Evolutionary conservation across 1,284 basidiomycete species (phyloP), one percentile per base, ranked within the genome.

Genomic region (Cryptococcus neoformans): DNA sequence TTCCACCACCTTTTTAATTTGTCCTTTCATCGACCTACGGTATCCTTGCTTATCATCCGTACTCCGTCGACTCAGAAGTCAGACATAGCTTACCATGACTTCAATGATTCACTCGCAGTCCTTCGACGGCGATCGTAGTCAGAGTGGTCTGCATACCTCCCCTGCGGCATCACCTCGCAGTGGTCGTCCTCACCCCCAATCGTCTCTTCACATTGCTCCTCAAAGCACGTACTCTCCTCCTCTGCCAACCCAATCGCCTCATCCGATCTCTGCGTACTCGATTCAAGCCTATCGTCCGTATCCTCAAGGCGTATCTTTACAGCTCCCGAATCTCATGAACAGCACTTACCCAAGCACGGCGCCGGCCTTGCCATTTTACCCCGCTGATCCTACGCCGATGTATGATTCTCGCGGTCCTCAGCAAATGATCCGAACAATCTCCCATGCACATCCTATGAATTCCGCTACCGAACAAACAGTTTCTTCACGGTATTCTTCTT

Each of bases 381-480:
- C 55, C 8, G 37, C 53, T 11, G 54, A 39, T 28, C 38, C 56
- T 4, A 34, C 60, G 1, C 64, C 58, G 4, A 51, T 64, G 9
- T 70, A 62, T 55, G 67, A 67, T 47, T 45, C 57, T 10, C 53
- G 62, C 16, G 50, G 38, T 28, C 62, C 62, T 14, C 62, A 65
- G n/a, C 65, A 60, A 1, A 70, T 70, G 65, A 63, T 67, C 45
- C 59, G 69, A 16, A 69, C 66, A 1, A 48, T 70, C 44, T 67
- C 65, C 16, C 68, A 72, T 55, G 69, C 66, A 12, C 69, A 70
- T 49, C 67, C 68, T 1, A 68, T 72, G 63, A 51, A 64, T 42
- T 72, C 70, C 4, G 70, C 70, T 9, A 67, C 63, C 12, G 70
- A 72, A 6, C 66, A 62, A 2, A 67, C 67, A 9, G 63, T 53